These are phyloP conservation scores for Coniosporium apollinis DNA, from an alignment of 495 filamentous ascomycete species.

Conservation along the genomic window DNA sequence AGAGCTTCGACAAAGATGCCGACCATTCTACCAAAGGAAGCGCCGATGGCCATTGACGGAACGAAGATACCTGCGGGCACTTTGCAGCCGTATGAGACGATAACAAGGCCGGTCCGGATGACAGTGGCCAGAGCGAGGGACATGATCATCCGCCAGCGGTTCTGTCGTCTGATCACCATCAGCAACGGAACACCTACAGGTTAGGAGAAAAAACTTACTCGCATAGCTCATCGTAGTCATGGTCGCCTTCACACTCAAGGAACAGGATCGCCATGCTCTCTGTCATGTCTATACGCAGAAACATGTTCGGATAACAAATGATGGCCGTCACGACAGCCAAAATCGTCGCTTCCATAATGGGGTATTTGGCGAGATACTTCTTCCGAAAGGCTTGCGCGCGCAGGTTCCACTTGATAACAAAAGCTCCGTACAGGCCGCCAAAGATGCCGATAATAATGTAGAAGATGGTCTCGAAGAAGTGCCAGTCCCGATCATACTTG, in stretches of 20 bases:
- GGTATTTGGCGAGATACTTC: slow-evolving; percentile 74
- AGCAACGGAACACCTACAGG: background rate
- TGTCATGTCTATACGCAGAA: slow-evolving; percentile 94
- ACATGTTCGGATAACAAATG: slow-evolving; percentile 91
- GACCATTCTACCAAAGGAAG: slow-evolving; percentile 83
- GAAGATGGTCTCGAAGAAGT: slow-evolving; percentile 91
- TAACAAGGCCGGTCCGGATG: slow-evolving; percentile 68
- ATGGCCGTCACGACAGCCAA: slow-evolving; percentile 72
- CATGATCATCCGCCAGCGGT: slow-evolving; percentile 63
- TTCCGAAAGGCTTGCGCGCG: slow-evolving; percentile 84
- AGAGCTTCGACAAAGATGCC: slow-evolving; percentile 86
- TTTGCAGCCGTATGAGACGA: slow-evolving; percentile 96
- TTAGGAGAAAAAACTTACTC: slow-evolving; percentile 32
- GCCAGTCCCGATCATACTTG: slow-evolving; percentile 88
- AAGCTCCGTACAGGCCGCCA: slow-evolving; percentile 87
- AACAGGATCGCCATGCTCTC: slow-evolving; percentile 98
- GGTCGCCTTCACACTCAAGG: slow-evolving; percentile 79
- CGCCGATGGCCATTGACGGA: slow-evolving; percentile 93
- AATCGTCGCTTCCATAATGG: slow-evolving; percentile 74
- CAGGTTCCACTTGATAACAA: slow-evolving; percentile 98
- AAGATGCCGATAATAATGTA: slow-evolving; percentile 86
- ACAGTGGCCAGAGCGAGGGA: slow-evolving; percentile 69
- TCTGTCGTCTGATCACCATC: slow-evolving; percentile 26
- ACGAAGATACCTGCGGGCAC: slow-evolving; percentile 96
- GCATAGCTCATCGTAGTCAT: slow-evolving; percentile 87